Conservation (phyloP, 2,329 filamentous ascomycete genomes). For the Rhynchosporium agropyri region DNA sequence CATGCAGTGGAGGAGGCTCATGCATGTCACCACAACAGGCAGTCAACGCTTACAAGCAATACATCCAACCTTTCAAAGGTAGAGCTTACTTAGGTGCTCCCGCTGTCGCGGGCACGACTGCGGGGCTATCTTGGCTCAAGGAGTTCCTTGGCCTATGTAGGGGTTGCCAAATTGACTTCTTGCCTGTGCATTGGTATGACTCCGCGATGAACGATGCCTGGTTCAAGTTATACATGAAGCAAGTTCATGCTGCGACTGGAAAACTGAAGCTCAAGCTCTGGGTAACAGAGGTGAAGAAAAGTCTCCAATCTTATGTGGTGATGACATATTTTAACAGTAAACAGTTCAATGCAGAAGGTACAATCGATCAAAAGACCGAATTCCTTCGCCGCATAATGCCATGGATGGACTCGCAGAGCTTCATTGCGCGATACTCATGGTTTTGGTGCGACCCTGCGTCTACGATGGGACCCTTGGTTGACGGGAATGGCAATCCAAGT, state of each 20-base stretch:
- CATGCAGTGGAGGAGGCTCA: slow-evolving; percentile 16
- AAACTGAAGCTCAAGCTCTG: slow-evolving; percentile 19
- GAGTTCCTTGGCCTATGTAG: slow-evolving; percentile 46
- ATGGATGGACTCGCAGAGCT: slow-evolving; percentile 46
- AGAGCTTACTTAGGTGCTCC: slow-evolving; percentile 48
- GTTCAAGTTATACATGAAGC: slow-evolving; percentile 47
- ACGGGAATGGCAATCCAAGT: slow-evolving; percentile 10
- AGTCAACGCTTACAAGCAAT: slow-evolving; percentile 45
- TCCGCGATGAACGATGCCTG: slow-evolving; percentile 40
- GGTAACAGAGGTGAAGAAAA: slow-evolving; percentile 36
- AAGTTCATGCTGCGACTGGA: slow-evolving; percentile 35
- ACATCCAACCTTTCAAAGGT: slow-evolving; percentile 48
- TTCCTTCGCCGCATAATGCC: slow-evolving; percentile 48
- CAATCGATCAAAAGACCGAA: slow-evolving; percentile 39
- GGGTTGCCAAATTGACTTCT: slow-evolving; percentile 48
- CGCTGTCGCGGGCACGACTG: slow-evolving; percentile 46
- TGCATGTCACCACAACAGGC: slow-evolving; percentile 48
- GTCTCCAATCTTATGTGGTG: background rate
- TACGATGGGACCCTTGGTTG: slow-evolving; percentile 16
- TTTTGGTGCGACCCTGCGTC: slow-evolving; percentile 29
- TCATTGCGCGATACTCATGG: slow-evolving; percentile 46
- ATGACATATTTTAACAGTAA: slow-evolving; percentile 41
- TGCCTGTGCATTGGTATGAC: slow-evolving; percentile 47
- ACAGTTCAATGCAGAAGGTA: slow-evolving; percentile 42
- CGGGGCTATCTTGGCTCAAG: slow-evolving; percentile 47